Conservation (phyloP, 1,284 basidiomycete genomes). For the Leccinum fallax region DNA sequence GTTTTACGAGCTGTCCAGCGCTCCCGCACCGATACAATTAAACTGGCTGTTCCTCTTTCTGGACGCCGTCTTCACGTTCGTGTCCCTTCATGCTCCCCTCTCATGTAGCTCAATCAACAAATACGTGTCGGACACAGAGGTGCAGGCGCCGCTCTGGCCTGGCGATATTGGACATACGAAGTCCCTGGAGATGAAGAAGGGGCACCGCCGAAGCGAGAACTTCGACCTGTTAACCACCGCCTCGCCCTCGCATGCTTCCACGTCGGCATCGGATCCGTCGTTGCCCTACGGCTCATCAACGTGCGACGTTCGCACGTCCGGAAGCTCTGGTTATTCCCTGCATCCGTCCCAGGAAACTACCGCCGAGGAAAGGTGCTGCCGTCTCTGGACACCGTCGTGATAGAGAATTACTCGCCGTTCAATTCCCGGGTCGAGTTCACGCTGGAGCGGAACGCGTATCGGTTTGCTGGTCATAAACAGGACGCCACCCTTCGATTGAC, state of each 20-base stretch:
- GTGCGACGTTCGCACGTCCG: constrained; percentile 31
- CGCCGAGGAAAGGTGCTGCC: constrained; percentile 25
- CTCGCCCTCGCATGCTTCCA: constrained; percentile 33
- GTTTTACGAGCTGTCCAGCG: constrained; percentile 26
- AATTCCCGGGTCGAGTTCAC: constrained; percentile 28
- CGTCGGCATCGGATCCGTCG: constrained; percentile 32
- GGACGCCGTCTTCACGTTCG: constrained; percentile 56
- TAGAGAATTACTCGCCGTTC: constrained; percentile 28
- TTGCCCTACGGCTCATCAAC: constrained; percentile 32
- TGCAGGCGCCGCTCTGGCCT: constrained; percentile 43
- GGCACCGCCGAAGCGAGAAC: constrained; percentile 20
- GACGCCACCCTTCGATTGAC: constrained; percentile 24
- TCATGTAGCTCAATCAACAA: neutral
- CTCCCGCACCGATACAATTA: constrained; percentile 22
- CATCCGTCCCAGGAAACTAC: constrained; percentile 27
- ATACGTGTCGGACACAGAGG: constrained; percentile 14
- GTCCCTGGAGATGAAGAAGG: constrained; percentile 18
- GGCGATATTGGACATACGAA: constrained; percentile 34
- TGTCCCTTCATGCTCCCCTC: neutral
- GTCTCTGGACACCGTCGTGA: constrained; percentile 28
- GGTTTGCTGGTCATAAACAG: constrained; percentile 25
- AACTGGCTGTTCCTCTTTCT: constrained; percentile 52
- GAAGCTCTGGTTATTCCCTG: constrained; percentile 35
- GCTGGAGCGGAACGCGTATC: constrained; percentile 28
- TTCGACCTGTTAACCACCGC: constrained; percentile 35